phyloP scores from a whole-genome alignment of 176 grass and related monocot genomes.

The Echinochloa phyllopogon region DNA sequence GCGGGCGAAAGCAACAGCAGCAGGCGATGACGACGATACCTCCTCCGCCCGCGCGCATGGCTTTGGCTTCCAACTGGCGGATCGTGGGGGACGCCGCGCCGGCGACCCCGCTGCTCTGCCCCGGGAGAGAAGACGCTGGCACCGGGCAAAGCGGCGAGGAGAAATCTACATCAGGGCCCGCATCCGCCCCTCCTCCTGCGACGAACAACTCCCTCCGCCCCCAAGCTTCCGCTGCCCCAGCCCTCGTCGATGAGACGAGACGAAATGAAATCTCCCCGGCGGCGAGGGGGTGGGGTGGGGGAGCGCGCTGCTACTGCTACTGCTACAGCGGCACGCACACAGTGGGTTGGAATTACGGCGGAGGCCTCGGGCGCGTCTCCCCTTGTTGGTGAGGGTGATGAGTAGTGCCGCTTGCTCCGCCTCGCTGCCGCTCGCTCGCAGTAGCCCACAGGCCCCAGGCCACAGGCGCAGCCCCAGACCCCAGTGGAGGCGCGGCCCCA shows the following conservation, averaged over 20 bases:
- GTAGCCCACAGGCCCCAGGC: not conserved
- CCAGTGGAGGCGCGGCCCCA: slow-evolving; percentile 30
- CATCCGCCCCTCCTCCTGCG: not conserved
- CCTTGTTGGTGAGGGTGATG: slow-evolving; percentile 23
- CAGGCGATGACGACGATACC: not conserved
- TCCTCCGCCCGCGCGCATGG: slow-evolving; percentile 26
- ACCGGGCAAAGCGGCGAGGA: not conserved
- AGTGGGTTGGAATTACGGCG: slow-evolving; percentile 54
- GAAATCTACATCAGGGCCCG: slow-evolving; percentile 57
- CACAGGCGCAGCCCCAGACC: not conserved
- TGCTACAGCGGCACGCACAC: slow-evolving; percentile 40
- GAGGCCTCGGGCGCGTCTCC: slow-evolving; percentile 13
- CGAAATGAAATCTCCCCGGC: not conserved
- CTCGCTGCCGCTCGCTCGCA: not conserved
- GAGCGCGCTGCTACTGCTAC: slow-evolving; percentile 26
- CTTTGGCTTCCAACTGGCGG: slow-evolving; percentile 34
- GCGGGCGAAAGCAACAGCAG: slow-evolving; percentile 17
- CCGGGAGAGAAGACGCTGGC: not conserved
- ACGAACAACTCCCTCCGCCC: not conserved
- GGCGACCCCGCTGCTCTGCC: not conserved
- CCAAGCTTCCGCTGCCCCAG: not conserved
- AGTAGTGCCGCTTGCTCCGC: not conserved
- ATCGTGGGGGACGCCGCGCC: slow-evolving; percentile 10
- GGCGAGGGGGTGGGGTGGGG: slow-evolving; percentile 1
- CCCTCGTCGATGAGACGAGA: not conserved